Percentiles rank a stretch among this genome's conserved stretches.
These are phyloP conservation scores for Fonsecaea pugnacius DNA, from an alignment of 2,329 filamentous ascomycete species.

Conservation along the genomic window DNA sequence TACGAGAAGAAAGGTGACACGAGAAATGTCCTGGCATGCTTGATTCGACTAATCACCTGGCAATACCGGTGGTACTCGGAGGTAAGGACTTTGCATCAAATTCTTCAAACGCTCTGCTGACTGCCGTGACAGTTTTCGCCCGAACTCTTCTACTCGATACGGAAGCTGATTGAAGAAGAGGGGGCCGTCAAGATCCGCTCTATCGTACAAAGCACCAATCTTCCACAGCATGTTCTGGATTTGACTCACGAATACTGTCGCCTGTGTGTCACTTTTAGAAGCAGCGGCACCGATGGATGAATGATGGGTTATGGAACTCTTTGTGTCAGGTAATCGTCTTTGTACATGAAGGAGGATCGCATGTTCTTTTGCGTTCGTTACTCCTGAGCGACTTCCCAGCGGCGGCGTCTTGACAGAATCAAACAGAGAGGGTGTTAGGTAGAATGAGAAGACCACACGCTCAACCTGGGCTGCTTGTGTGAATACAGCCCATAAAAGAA, in stretches of 20 bases:
- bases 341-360: slow-evolving; percentile 10
- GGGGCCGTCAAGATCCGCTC: slow-evolving; percentile 96
- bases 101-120: slow-evolving; percentile 30
- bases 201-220: slow-evolving; percentile 92
- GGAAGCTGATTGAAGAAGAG: slow-evolving; percentile 94
- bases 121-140: slow-evolving; percentile 73
- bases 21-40: slow-evolving; percentile 76
- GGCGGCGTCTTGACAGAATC: slow-evolving; percentile 5
- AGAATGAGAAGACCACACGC: slow-evolving; percentile 1
- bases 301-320: background rate
- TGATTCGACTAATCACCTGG: slow-evolving; percentile 93
- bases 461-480: background rate
- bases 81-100: slow-evolving; percentile 50
- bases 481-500: background rate
- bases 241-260: slow-evolving; percentile 95
- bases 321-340: background rate
- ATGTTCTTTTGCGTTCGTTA: slow-evolving; percentile 5
- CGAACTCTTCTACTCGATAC: slow-evolving; percentile 81
- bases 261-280: slow-evolving; percentile 91
- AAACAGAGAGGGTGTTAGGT: background rate
- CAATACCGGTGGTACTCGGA: slow-evolving; percentile 99
- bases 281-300: slow-evolving; percentile 86
- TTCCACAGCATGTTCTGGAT: slow-evolving; percentile 91
- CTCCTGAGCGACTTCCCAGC: slow-evolving; percentile 17
- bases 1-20: slow-evolving; percentile 80